Conservation (phyloP, 179 eudicot genomes). For the Heliamphora pulchella region DNA sequence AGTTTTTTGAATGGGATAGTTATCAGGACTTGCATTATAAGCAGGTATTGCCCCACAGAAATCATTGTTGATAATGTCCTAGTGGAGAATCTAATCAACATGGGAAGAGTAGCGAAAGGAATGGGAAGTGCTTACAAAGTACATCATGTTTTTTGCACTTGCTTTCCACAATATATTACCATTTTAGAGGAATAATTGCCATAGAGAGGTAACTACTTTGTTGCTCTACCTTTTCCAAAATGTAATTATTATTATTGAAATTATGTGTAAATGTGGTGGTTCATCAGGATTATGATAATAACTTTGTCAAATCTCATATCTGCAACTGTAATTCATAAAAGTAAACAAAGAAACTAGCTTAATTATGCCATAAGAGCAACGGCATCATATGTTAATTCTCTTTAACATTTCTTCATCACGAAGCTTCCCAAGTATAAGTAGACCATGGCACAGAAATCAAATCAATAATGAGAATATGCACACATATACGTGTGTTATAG, state of each 20-base stretch:
- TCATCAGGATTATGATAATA: constrained; percentile 4
- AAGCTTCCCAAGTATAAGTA: background rate
- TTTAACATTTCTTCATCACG: background rate
- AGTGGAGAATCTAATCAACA: background rate
- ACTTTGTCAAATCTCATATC: background rate
- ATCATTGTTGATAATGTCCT: background rate
- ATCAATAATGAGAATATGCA: background rate
- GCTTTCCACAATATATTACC: background rate
- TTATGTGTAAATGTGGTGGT: background rate
- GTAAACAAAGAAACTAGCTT: background rate
- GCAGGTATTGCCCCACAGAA: too few species aligned
- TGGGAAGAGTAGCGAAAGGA: background rate
- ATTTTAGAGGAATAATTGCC: background rate
- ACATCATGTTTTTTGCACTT: background rate
- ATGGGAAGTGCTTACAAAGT: background rate
- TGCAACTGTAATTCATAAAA: background rate
- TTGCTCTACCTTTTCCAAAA: background rate
- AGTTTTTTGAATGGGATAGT: background rate
- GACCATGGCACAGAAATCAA: background rate
- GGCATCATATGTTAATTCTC: background rate
- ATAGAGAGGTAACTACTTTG: background rate
- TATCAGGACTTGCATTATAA: constrained; percentile 3
- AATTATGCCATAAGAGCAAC: background rate
- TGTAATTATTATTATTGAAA: too few species aligned
- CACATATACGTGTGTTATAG: background rate